phyloP scores from a whole-genome alignment of 768 basidiomycete species.

The Pisolithus albus region DNA sequence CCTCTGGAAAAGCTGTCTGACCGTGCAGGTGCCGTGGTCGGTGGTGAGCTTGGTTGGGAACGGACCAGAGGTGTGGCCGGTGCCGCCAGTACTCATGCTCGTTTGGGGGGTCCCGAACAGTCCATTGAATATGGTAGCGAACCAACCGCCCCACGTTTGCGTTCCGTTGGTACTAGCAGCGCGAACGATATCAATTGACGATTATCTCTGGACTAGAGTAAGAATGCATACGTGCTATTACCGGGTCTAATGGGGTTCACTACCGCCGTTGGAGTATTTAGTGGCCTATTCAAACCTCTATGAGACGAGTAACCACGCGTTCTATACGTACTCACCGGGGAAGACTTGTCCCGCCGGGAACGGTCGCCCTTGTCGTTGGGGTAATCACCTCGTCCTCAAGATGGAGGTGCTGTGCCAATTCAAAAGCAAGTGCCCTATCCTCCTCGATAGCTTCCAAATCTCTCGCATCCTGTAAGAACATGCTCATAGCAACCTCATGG shows the following conservation, averaged over 20 bases:
- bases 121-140: conserved; percentile 9
- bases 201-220: no score
- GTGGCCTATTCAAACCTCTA: no score
- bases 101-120: not conserved
- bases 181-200: not conserved
- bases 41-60: not conserved
- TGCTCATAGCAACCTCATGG: conserved; percentile 19
- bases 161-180: not conserved
- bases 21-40: conserved; percentile 2
- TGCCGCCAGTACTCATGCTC: no score
- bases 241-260: no score
- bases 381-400: not conserved
- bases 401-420: conserved; percentile 11
- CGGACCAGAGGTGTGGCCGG: not conserved
- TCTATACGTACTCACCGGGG: conserved; percentile 7
- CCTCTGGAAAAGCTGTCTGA: not conserved
- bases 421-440: conserved; percentile 19
- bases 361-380: not conserved
- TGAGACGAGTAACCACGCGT: not conserved
- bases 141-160: conserved; percentile 16
- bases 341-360: not conserved
- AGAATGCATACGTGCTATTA: no score
- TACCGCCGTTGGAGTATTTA: no score
- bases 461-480: conserved; percentile 20
- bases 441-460: conserved; percentile 11